These are phyloP conservation scores for Leccinum pallidistipes DNA, from an alignment of 1,284 basidiomycete species.

Conservation along the genomic window DNA sequence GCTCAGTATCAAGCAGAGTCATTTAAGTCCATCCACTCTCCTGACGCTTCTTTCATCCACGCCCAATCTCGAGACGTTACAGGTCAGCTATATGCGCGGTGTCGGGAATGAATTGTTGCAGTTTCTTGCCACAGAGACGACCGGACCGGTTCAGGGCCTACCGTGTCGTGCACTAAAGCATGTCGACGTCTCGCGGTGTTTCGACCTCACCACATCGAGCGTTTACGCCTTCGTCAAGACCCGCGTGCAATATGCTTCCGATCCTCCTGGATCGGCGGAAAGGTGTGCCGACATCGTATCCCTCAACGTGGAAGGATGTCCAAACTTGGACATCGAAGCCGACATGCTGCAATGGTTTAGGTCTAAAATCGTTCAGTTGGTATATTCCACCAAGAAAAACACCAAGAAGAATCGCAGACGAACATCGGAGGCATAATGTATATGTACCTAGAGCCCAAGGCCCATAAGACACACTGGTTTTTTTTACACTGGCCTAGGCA, in stretches of 20 bases:
- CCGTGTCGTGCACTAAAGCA: conserved; percentile 54
- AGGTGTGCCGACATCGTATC: conserved; percentile 37
- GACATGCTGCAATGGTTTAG: conserved; percentile 61
- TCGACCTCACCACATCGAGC: conserved; percentile 52
- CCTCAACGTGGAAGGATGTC: conserved; percentile 56
- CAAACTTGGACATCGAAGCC: conserved; percentile 43
- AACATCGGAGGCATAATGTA: background rate
- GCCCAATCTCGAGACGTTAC: conserved; percentile 43
- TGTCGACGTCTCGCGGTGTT: conserved; percentile 56
- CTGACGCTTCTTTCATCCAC: conserved; percentile 39
- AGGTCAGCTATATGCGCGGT: conserved; percentile 36
- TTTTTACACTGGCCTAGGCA: conserved; percentile 20
- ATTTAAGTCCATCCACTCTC: conserved; percentile 25
- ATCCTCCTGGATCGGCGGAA: conserved; percentile 2
- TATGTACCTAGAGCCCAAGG: background rate
- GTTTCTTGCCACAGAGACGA: conserved; percentile 35
- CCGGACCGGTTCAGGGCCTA: conserved; percentile 13
- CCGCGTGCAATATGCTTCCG: conserved; percentile 31
- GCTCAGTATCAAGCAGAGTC: conserved; percentile 21
- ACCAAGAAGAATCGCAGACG: conserved; percentile 34
- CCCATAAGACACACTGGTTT: background rate
- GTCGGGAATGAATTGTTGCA: conserved; percentile 44
- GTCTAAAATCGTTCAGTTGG: conserved; percentile 56
- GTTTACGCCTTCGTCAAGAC: conserved; percentile 56
- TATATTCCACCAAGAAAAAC: conserved; percentile 53